Base-by-base conservation (phyloP, 495 filamentous ascomycete species). In the Wilcoxina mikolae region DNA sequence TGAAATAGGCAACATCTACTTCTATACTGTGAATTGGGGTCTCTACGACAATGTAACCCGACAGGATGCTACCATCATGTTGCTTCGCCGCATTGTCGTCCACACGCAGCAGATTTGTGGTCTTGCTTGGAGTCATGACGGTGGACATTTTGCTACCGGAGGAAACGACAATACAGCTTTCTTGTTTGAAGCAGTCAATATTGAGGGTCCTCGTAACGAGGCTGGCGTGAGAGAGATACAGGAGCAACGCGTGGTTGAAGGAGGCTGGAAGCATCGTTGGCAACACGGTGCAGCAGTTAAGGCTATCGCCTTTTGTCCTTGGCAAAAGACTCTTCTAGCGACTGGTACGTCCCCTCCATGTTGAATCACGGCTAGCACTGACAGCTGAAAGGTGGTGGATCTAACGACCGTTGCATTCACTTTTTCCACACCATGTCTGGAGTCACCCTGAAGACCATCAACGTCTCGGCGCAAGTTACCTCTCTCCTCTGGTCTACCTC, bases 231-330 rank as follows among this genome's bases (percentile, higher is more conserved):
- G 10, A 7, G 15, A 35, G n/a, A 38, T 27, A 28, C 27, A 9
- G 12, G 29, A 22, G 1, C 28, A 38, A 27, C 12, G 10, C 10
- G 11, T 26, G 4, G 27, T 57, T 7, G 57, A 67, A 4, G 80
- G 80, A 33, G 71, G 74, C 24, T 80, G 84, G 60, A 84, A 79
- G 57, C 79, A 93, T 64, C 75, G 74, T 29, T 86, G 91, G 75
- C 33, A 70, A 5, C 87, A 96, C 68, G 77, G 81, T 12, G 90
- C 91, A 1, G 91, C 91, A 7, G 85, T 95, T 60, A 98, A 98
- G 68, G 91, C 91, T 22, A 89, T 96, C 56, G 91, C 91, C 9
- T 96, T 96, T 69, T 94, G 91, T 41, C 91, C 91, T 3, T 96
- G 90, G 90, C 85, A 88, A 53, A 77, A 81, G 27, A 83, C 84